These are phyloP conservation scores for Scutellaria galericulata DNA, from an alignment of 257 asterid species.

Conservation along the genomic window DNA sequence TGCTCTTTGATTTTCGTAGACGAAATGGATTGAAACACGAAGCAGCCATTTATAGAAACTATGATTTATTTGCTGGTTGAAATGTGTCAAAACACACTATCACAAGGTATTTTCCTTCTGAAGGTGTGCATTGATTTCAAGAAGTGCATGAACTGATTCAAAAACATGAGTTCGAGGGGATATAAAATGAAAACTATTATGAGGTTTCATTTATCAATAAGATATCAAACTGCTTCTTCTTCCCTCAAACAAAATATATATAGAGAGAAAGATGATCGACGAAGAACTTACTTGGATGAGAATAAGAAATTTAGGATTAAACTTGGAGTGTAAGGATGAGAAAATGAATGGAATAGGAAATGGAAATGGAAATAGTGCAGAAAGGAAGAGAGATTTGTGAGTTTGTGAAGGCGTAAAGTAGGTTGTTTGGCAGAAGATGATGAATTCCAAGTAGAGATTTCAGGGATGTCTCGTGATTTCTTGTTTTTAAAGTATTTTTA, in stretches of 20 bases:
- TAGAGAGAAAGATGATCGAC: background rate
- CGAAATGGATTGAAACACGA: conserved; percentile 82
- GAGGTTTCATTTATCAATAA: conserved; percentile 52
- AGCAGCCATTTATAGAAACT: conserved; percentile 46
- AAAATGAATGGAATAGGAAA: background rate
- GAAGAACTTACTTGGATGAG: conserved; percentile 3
- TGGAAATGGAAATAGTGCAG: conserved; percentile 25
- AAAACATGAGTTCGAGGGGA: conserved; percentile 55
- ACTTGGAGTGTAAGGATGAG: conserved; percentile 23
- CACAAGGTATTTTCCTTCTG: conserved; percentile 59
- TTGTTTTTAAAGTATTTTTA: conserved; percentile 42
- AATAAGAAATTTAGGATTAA: conserved; percentile 21
- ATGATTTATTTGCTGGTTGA: background rate
- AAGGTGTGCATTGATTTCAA: conserved; percentile 79
- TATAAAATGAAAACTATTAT: background rate
- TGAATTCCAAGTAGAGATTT: conserved; percentile 49
- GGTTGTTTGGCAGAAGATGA: conserved; percentile 44
- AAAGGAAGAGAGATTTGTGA: conserved; percentile 40
- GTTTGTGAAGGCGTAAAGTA: conserved; percentile 40
- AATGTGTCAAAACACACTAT: conserved; percentile 33
- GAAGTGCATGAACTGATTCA: conserved; percentile 85
- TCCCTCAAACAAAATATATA: too few species aligned
- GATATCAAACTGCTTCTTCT: too few species aligned
- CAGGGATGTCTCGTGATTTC: conserved; percentile 60
- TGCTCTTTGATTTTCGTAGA: conserved; percentile 51